phyloP scores from a whole-genome alignment of 2,329 filamentous ascomycete genomes.

The Diaporthe longicolla region DNA sequence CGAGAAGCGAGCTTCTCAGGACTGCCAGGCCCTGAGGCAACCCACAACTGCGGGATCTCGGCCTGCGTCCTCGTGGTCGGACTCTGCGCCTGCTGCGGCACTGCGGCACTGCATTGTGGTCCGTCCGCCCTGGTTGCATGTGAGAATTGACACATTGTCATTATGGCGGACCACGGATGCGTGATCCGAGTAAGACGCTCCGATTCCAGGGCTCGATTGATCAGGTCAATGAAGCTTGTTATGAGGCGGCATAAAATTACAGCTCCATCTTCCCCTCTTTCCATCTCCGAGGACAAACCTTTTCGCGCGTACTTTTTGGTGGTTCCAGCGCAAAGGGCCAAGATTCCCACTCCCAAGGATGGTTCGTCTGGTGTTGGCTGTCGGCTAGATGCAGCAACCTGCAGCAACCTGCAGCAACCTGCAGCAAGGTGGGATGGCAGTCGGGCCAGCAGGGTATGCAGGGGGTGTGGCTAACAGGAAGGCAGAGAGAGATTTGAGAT shows the following conservation, averaged over 20 bases:
- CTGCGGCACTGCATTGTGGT: background rate
- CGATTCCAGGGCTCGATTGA: background rate
- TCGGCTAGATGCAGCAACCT: conserved; percentile 10
- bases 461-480: background rate
- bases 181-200: background rate
- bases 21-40: conserved; percentile 4
- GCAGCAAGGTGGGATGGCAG: conserved; percentile 17
- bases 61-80: background rate
- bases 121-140: background rate
- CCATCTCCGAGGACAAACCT: conserved; percentile 19
- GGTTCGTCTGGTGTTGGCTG: conserved; percentile 28
- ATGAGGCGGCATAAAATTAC: conserved; percentile 21
- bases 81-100: background rate
- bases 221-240: background rate
- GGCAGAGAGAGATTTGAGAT: conserved; percentile 6
- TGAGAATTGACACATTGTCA: conserved; percentile 7
- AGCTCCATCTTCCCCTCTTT: conserved; percentile 23
- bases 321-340: conserved; percentile 6
- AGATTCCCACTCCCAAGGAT: conserved; percentile 4
- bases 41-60: conserved; percentile 12
- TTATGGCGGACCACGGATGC: conserved; percentile 10
- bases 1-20: conserved; percentile 18
- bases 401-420: no score
- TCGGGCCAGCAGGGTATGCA: background rate
- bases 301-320: background rate